These are phyloP conservation scores for Sistotremastrum suecicum DNA, from an alignment of 768 basidiomycete genomes.

Conservation along the genomic window DNA sequence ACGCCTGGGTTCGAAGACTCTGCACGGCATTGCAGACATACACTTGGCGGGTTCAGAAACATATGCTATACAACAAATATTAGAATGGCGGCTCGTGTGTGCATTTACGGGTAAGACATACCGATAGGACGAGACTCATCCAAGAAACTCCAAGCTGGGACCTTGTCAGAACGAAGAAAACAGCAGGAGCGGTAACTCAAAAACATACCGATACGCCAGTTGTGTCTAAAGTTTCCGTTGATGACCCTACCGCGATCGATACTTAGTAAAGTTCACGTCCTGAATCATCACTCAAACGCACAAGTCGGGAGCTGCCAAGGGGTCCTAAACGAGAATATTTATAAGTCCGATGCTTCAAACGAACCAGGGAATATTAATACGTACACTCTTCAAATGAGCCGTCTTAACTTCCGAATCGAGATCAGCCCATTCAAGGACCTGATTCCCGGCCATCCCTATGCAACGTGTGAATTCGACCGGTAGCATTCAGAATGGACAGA, in stretches of 20 bases:
- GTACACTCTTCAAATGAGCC: slow-evolving; percentile 19
- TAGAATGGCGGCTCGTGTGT: neutral
- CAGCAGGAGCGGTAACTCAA: slow-evolving; percentile 15
- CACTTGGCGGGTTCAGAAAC: slow-evolving; percentile 18
- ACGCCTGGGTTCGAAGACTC: neutral
- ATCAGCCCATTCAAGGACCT: slow-evolving; percentile 47
- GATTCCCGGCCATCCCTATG: slow-evolving; percentile 41
- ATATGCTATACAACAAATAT: slow-evolving; percentile 12
- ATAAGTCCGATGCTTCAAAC: neutral
- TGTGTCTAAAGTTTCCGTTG: slow-evolving; percentile 26
- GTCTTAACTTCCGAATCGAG: slow-evolving; percentile 50
- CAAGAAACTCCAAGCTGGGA: slow-evolving; percentile 18
- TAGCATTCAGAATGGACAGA: neutral
- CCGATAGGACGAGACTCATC: slow-evolving; percentile 19
- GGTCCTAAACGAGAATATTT: slow-evolving; percentile 9
- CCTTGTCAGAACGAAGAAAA: neutral
- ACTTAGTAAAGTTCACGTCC: slow-evolving; percentile 1
- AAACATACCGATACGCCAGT: slow-evolving; percentile 25
- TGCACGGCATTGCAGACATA: slow-evolving; percentile 1
- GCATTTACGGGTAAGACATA: slow-evolving; percentile 5
- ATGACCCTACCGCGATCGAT: slow-evolving; percentile 12
- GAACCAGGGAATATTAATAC: neutral
- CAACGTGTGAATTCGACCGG: neutral
- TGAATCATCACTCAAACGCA: slow-evolving; percentile 8
- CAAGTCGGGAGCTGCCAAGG: slow-evolving; percentile 24